A percentile compares a stretch with the other conserved stretches of the same genome.
phyloP scores from a whole-genome alignment of 371 early-diverging fungal species.

The Saksenaea vasiformis region DNA sequence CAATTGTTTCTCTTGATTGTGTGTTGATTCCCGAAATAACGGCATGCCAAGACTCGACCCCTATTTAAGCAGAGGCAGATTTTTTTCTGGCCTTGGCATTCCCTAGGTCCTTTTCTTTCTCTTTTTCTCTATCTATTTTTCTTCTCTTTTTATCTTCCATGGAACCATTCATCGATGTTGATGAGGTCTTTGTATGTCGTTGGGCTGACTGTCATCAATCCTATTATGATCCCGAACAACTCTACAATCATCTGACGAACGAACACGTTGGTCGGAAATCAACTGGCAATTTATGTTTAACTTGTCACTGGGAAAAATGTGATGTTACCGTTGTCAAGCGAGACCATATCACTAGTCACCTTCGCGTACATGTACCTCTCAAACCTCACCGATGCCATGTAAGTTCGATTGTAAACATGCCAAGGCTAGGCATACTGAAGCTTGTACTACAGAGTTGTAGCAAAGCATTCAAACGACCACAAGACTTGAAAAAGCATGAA shows the following conservation, averaged over 20 bases:
- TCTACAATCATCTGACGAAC: conserved; percentile 82
- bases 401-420: conserved; percentile 5
- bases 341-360: conserved; percentile 93
- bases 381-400: conserved; percentile 84
- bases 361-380: conserved; percentile 89
- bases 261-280: conserved; percentile 93
- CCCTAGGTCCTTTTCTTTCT: neutral
- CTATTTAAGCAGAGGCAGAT: neutral
- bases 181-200: conserved; percentile 30
- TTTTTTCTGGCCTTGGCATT: conserved; percentile 1
- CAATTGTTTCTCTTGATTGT: neutral
- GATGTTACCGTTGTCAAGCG: conserved; percentile 74
- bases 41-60: conserved; percentile 3
- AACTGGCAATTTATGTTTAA: conserved; percentile 83
- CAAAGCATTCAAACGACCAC: conserved; percentile 86
- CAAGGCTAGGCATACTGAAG: neutral
- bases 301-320: conserved; percentile 89
- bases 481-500: conserved; percentile 90
- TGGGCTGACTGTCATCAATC: conserved; percentile 52
- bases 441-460: conserved; percentile 53
- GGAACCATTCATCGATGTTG: neutral
- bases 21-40: neutral
- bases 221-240: conserved; percentile 77
- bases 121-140: neutral
- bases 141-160: neutral